These are phyloP conservation scores for Ambrosia trifida DNA, from an alignment of 129 eudicot species.

Conservation along the genomic window DNA sequence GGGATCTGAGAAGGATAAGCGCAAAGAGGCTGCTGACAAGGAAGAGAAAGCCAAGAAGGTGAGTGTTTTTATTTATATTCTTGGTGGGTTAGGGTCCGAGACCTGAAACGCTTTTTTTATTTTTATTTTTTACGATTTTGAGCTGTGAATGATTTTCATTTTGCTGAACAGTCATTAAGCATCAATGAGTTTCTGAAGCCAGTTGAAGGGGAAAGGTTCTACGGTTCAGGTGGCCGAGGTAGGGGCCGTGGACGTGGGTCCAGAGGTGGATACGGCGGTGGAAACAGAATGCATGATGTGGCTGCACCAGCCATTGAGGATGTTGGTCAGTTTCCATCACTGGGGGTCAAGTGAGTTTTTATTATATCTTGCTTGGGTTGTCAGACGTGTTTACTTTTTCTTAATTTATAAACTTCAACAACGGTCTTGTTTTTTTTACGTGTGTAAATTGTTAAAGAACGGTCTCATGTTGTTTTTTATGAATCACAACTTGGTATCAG, in stretches of 20 bases:
- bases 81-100: too few relatives aligned
- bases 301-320: slow-evolving; percentile 70
- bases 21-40: slow-evolving; percentile 78
- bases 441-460: slow-evolving; percentile 52
- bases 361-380: neutral
- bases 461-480: slow-evolving; percentile 17
- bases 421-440: slow-evolving; percentile 25
- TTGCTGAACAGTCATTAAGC: slow-evolving; percentile 48
- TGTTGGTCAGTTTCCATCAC: slow-evolving; percentile 72
- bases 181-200: slow-evolving; percentile 85
- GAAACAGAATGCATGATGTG: slow-evolving; percentile 31
- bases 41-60: slow-evolving; percentile 77
- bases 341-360: slow-evolving; percentile 58
- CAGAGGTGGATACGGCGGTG: slow-evolving; percentile 51
- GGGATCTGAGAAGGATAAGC: slow-evolving; percentile 87
- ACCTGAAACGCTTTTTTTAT: too few relatives aligned
- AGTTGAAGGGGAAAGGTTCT: slow-evolving; percentile 61
- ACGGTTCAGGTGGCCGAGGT: slow-evolving; percentile 48
- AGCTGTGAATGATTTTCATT: neutral
- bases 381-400: slow-evolving; percentile 16
- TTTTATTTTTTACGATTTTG: neutral
- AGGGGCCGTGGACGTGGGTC: slow-evolving; percentile 67
- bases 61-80: neutral
- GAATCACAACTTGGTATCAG: slow-evolving; percentile 15
- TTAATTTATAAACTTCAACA: slow-evolving; percentile 2